Evolutionary conservation across 2,329 filamentous ascomycete genomes (phyloP), one percentile per base, ranked within the genome.

Genomic region (Alternaria ventricosa): DNA sequence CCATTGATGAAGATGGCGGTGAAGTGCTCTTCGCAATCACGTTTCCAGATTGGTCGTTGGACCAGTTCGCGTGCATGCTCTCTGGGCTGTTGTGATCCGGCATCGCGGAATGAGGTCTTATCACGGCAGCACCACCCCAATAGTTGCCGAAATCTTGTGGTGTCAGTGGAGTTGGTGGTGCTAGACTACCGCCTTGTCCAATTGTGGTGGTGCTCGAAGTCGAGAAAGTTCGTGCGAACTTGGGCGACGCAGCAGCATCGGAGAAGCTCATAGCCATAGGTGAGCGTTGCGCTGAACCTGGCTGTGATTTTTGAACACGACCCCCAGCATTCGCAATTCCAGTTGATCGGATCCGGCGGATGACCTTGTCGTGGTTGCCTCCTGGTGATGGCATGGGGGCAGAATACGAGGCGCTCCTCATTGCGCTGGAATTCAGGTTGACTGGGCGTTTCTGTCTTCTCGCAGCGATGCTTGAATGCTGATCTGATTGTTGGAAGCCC

Each of bases 331-430:
- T 82, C n/a, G 78, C 67, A 60, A 84, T 78, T 11, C 82, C 82
- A 49, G 80, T 82, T 12, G 84, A 85, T 55, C 82, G 77, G 54
- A 85, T 85, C 27, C 83, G 81, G 33, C 84, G 82, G 13, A 85
- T 75, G 9, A 75, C 76, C 23, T 81, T 80, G 47, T 82, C 80
- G 43, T 66, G 69, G 57, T 71, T 75, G 43, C 72, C 73, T 30
- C 82, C 79, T 43, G 83, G 76, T 62, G 80, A 79, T 23, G 77
- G 75, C 77, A 82, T 77, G 9, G 78, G 75, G 45, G 77, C 75
- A 27, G 75, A 79, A 69, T 82, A 83, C 0, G 81, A 83, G 33
- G 75, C 80, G 68, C 81, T 85, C 67, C 76, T 75, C 61, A 77
- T 73, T 49, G 76, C 81, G 66, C 64, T 81, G 54, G 72, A 76